phyloP scores from a whole-genome alignment of 495 filamentous ascomycete species.

The Platismatia glauca region DNA sequence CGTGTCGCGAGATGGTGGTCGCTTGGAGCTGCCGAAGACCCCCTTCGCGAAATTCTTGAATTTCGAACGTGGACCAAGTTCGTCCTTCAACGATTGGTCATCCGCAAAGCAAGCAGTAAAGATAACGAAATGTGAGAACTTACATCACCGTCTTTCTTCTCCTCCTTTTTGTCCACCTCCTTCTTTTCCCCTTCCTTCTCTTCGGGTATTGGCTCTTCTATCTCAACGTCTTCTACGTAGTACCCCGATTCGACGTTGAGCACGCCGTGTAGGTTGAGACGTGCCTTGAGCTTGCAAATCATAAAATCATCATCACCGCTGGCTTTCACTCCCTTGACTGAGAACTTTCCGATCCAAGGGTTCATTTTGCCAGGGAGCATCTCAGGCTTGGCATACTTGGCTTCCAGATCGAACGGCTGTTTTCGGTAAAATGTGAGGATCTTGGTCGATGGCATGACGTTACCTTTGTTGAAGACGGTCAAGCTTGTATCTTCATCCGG shows the following conservation, averaged over 20 bases:
- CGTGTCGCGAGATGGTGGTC: conserved; percentile 18
- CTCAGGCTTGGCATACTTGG: conserved; percentile 81
- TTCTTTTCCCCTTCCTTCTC: conserved; percentile 41
- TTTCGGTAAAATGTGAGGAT: conserved; percentile 99
- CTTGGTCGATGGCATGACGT: conserved; percentile 97
- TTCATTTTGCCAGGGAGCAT: conserved; percentile 82
- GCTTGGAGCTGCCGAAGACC: conserved; percentile 19
- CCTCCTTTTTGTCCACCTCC: conserved; percentile 30
- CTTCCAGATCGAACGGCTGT: conserved; percentile 94
- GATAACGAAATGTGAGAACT: conserved; percentile 32
- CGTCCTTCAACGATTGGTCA: conserved; percentile 14
- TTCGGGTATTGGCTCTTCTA: conserved; percentile 81
- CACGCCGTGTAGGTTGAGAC: conserved; percentile 92
- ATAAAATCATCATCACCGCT: conserved; percentile 87
- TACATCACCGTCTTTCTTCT: conserved; percentile 67
- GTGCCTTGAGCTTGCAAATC: conserved; percentile 99
- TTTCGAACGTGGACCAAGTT: conserved; percentile 17
- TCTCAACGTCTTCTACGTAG: conserved; percentile 95
- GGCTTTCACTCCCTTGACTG: conserved; percentile 80
- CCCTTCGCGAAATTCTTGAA: conserved; percentile 22
- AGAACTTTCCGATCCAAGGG: conserved; percentile 94
- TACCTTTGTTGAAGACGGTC: conserved; percentile 95
- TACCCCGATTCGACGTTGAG: conserved; percentile 96
- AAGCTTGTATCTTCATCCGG: conserved; percentile 97
- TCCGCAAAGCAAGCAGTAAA: conserved; percentile 4